Evolutionary conservation across 768 basidiomycete species (phyloP).

Genomic region (Tricholoma sp.): DNA sequence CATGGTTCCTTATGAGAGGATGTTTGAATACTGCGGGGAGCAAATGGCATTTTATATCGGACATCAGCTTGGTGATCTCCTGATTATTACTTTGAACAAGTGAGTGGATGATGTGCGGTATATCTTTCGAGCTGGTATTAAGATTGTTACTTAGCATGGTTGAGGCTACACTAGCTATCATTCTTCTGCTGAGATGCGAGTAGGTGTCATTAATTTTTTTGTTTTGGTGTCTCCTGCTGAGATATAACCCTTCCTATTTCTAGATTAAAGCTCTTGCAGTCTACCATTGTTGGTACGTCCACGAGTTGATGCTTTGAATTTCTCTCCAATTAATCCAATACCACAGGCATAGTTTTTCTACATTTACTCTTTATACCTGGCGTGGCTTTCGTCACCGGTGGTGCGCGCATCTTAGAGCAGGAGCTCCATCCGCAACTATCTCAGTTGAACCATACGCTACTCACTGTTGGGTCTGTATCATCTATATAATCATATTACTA

Average conservation of each 20-base stretch:
- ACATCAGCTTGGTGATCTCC: constrained; percentile 60
- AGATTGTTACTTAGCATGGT: constrained; percentile 41
- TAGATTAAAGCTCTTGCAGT: constrained; percentile 61
- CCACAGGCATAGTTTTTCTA: constrained; percentile 61
- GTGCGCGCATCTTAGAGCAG: constrained; percentile 62
- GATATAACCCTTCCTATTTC: not conserved
- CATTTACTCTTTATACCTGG: constrained; percentile 72
- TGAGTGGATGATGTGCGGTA: not conserved
- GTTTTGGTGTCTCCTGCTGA: not conserved
- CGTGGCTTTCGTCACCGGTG: constrained; percentile 65
- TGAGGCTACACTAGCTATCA: constrained; percentile 67
- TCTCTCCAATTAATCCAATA: not conserved
- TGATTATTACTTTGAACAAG: constrained; percentile 29
- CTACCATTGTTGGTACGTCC: constrained; percentile 55
- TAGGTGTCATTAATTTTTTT: constrained; percentile 27
- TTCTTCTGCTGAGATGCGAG: constrained; percentile 64
- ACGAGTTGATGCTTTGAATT: not conserved
- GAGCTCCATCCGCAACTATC: constrained; percentile 61
- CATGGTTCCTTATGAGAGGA: constrained; percentile 59
- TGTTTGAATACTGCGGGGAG: constrained; percentile 63
- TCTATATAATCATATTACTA: not conserved
- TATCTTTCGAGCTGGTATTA: not conserved
- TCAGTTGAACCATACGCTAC: constrained; percentile 63
- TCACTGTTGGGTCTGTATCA: constrained; percentile 57
- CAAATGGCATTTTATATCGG: constrained; percentile 55